Base-by-base conservation (phyloP, 345 rosid genomes). In the Syzygium jambos region DNA sequence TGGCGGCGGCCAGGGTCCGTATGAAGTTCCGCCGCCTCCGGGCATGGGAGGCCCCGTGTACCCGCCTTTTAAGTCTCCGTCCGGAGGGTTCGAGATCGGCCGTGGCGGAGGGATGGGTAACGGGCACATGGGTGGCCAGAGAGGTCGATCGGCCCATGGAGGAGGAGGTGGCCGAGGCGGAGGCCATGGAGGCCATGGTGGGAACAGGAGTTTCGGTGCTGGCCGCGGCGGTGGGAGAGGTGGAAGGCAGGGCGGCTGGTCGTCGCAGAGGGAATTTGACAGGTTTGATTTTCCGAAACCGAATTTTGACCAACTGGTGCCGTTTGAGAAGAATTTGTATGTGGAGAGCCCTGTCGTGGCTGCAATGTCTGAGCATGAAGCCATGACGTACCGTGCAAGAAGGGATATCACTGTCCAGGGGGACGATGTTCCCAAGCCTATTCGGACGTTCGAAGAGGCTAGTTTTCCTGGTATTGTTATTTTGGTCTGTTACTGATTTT, bases 251-350 rank as follows among this genome's bases (percentile, higher is more conserved):
- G 95, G 93, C 59, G 98, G 94, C 53, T 84, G 94, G 52, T 89
- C 90, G 51, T 85, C 91, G 63, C 93, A 89, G 61, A 92, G 96
- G 73, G 98, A 96, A 22, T 87, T 95, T 22, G 98, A 96, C 85
- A 89, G 87, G 29, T 90, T 96, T 86, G 90, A 95, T 11, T 96
- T 97, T 86, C 96, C 96, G 0, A 94, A 88, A 89, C 97, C 95
- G 90, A 93, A 94, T 91, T 97, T 97, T 87, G 95, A 95, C 86
- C 91, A 93, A 82, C 91, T 96, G 53, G 96, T 94, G 12, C 98
- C 97, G 57, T 96, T 97, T 61, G 96, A 97, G 92, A 97, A 96
- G 95, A 95, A 92, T 86, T 96, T 97, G 88, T 97, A 97, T 63
- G 82, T 92, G 54, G 98, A 97, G 90, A 91, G 95, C 83, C 95